These are phyloP conservation scores for Diatrype stigma DNA, from an alignment of 2,329 filamentous ascomycete genomes.

Conservation along the genomic window DNA sequence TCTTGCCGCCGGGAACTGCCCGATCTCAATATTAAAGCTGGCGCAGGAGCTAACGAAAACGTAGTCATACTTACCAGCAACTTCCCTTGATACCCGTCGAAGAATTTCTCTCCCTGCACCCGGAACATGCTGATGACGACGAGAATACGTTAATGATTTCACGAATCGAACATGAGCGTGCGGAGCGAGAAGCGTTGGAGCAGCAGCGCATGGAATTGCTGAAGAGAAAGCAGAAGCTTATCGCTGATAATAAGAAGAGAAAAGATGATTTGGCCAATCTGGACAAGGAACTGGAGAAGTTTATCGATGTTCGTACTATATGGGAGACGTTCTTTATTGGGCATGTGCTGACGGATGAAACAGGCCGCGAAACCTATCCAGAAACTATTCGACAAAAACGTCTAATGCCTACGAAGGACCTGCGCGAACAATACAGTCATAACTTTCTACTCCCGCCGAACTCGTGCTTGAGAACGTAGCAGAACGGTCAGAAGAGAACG, in stretches of 20 bases:
- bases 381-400: conserved; percentile 71
- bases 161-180: conserved; percentile 85
- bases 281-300: conserved; percentile 88
- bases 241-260: conserved; percentile 77
- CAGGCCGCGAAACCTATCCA: conserved; percentile 85
- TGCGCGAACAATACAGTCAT: neutral
- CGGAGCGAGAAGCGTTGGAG: conserved; percentile 79
- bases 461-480: too few species aligned
- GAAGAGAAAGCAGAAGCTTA: conserved; percentile 60
- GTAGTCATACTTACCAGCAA: conserved; percentile 79
- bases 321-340: neutral
- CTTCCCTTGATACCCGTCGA: conserved; percentile 81
- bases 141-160: conserved; percentile 84
- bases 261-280: conserved; percentile 90
- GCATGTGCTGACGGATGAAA: conserved; percentile 15
- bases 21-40: conserved; percentile 4
- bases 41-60: conserved; percentile 18
- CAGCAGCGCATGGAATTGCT: conserved; percentile 74
- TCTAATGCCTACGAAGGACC: conserved; percentile 7
- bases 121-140: conserved; percentile 66
- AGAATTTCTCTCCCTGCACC: conserved; percentile 73
- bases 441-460: too few species aligned
- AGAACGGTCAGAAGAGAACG: too few species aligned
- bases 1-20: conserved; percentile 6
- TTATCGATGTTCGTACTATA: conserved; percentile 69